These are phyloP conservation scores for Poa annua DNA, from an alignment of 176 grass and related monocot species.

Conservation along the genomic window DNA sequence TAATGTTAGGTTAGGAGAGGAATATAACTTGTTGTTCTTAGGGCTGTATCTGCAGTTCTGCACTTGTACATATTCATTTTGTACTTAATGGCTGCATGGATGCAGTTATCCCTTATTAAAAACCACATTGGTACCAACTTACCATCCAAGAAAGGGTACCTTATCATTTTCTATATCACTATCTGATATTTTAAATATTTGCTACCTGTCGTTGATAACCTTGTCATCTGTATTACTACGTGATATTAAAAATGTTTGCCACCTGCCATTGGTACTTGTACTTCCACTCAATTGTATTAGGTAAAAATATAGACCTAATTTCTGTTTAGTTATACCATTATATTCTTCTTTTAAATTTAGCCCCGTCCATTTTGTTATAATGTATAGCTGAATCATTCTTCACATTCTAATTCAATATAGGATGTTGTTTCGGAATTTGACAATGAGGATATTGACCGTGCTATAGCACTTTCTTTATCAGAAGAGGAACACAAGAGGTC, in stretches of 20 bases:
- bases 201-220: neutral
- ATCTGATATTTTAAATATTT: conserved; percentile 20
- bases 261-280: neutral
- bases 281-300: neutral
- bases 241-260: neutral
- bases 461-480: conserved; percentile 89
- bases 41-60: neutral
- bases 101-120: neutral
- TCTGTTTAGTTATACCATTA: neutral
- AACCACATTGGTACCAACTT: neutral
- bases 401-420: conserved; percentile 54
- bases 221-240: neutral
- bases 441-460: conserved; percentile 87
- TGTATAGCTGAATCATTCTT: conserved; percentile 41
- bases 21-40: neutral
- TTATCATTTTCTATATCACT: neutral
- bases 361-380: neutral
- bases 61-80: neutral
- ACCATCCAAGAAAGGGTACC: neutral
- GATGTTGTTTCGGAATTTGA: conserved; percentile 62
- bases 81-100: neutral
- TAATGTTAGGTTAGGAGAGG: conserved; percentile 3
- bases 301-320: neutral
- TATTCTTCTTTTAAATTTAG: neutral
- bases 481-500: conserved; percentile 82